Base-by-base conservation (phyloP, 2,329 filamentous ascomycete species). In the Scedosporium aurantiacum region DNA sequence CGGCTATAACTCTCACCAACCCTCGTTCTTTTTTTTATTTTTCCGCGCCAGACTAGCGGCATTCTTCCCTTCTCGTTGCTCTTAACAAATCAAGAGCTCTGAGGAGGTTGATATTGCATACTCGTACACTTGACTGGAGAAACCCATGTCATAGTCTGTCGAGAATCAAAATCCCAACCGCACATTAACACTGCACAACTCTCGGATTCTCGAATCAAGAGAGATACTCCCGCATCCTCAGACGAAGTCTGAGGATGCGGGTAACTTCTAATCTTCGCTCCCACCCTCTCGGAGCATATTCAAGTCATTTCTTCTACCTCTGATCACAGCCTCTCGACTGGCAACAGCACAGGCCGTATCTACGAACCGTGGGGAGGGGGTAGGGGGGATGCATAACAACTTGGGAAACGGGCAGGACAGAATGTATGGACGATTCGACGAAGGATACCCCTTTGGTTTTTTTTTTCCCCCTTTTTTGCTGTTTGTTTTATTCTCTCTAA, bases 391-490 rank as follows among this genome's bases (percentile, higher is more conserved):
- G 69, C 69, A 68, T 70, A 69, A 60, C 61, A 65, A 64, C 63
- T 63, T 60, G 60, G 64, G 62, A 63, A 63, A 62, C 57, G 60
- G 63, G 62, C 61, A 67, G 72, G 72, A 68, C 70, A 74, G 73
- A 75, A 75, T 74, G 74, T 67, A 74, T 75, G 74, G 72, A 76
- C 68, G 74, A 76, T 70, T 73, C 69, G 70, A 72, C 67, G 74
- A 77, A 70, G 75, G 74, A 77, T 77, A 76, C 74, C 74, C 74
- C 68, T 67, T 64, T 65, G 32, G 21, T 32, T 47, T 59, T 61
- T 60, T 62, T 60, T 59, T 58, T 61, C 64, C 61, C 61, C 3
- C 25, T 58, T 62, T 60, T 25, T 67, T 63, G n/a, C n/a, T 65
- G 25, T n/a, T 25, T 55, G 55, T 61, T 57, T 62, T 59, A 57